A percentile compares a stretch with the other conserved stretches of the same genome.
phyloP scores from a whole-genome alignment of 2,329 filamentous ascomycete species.

The Cytospora paraplurivora region DNA sequence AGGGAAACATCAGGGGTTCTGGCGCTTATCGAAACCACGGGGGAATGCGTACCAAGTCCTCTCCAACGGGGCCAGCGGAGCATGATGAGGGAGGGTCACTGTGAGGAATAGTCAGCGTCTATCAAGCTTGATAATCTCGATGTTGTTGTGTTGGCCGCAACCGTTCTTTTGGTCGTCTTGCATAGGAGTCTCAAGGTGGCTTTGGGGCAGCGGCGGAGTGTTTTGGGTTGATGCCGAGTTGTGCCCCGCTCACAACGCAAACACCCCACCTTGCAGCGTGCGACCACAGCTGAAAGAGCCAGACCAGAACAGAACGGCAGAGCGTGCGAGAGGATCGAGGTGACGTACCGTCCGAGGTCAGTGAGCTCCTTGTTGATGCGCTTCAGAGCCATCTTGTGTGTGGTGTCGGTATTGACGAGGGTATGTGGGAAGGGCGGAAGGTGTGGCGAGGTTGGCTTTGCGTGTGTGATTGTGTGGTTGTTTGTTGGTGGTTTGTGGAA shows the following conservation, averaged over 20 bases:
- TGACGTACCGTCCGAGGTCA: slow-evolving; percentile 80
- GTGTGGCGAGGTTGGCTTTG: slow-evolving; percentile 24
- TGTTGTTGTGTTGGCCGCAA: background rate
- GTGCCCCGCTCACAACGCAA: slow-evolving; percentile 24
- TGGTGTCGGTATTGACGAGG: slow-evolving; percentile 35
- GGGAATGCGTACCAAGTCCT: slow-evolving; percentile 82
- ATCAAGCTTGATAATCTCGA: no score
- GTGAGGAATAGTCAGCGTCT: slow-evolving; percentile 37
- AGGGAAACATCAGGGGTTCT: background rate
- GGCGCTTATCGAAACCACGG: slow-evolving; percentile 33
- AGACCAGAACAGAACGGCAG: slow-evolving; percentile 29
- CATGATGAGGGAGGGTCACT: slow-evolving; percentile 99
- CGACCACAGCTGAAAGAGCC: slow-evolving; percentile 32
- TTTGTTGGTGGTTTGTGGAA: slow-evolving; percentile 18
- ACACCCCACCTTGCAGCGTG: slow-evolving; percentile 30
- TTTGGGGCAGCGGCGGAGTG: background rate
- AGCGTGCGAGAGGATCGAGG: slow-evolving; percentile 19
- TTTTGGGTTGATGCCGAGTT: background rate
- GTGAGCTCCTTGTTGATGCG: slow-evolving; percentile 93
- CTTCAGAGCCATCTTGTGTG: slow-evolving; percentile 77
- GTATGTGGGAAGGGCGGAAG: slow-evolving; percentile 33
- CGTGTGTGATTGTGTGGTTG: slow-evolving; percentile 25
- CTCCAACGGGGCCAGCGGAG: slow-evolving; percentile 94
- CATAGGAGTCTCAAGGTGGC: background rate
- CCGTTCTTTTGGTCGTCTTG: background rate